Evolutionary conservation across 2,329 filamentous ascomycete genomes (phyloP).

Genomic region (Penicillium aurantiogriseum): DNA sequence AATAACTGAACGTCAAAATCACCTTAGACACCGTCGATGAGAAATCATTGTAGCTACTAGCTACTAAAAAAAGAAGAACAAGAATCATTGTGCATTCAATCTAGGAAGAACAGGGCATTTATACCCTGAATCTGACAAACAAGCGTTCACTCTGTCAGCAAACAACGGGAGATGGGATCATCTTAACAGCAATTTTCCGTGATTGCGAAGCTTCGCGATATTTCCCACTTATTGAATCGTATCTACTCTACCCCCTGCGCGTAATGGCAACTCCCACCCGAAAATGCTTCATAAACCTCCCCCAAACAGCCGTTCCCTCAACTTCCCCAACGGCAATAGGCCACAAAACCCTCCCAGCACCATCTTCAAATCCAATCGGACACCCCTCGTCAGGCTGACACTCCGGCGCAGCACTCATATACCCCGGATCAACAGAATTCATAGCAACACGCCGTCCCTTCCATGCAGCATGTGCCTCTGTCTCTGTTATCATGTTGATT

Average conservation of each 20-base stretch:
- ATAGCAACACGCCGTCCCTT: constrained; percentile 31
- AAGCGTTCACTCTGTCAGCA: neutral
- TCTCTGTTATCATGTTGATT: constrained; percentile 45
- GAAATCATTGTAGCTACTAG: too few relatives aligned
- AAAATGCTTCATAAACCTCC: constrained; percentile 28
- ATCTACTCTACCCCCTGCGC: neutral
- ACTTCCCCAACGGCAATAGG: constrained; percentile 30
- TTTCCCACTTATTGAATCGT: too few relatives aligned
- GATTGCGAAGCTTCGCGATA: too few relatives aligned
- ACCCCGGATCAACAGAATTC: constrained; percentile 42
- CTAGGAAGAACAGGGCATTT: neutral
- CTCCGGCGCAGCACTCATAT: constrained; percentile 40
- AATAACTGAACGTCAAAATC: too few relatives aligned
- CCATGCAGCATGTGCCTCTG: constrained; percentile 36
- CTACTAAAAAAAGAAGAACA: too few relatives aligned
- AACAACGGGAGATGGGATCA: neutral
- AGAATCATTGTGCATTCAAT: neutral
- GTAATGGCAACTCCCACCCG: constrained; percentile 13
- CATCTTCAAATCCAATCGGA: constrained; percentile 42
- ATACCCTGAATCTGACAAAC: neutral
- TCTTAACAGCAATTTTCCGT: neutral
- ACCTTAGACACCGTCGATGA: too few relatives aligned
- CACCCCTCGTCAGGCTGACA: constrained; percentile 28
- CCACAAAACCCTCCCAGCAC: constrained; percentile 39
- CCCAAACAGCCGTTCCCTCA: constrained; percentile 15